A percentile compares a stretch with the other conserved stretches of the same genome.
These are phyloP conservation scores for Meyerozyma carpophila DNA, from an alignment of 1,139 yeast genomes.

Conservation along the genomic window DNA sequence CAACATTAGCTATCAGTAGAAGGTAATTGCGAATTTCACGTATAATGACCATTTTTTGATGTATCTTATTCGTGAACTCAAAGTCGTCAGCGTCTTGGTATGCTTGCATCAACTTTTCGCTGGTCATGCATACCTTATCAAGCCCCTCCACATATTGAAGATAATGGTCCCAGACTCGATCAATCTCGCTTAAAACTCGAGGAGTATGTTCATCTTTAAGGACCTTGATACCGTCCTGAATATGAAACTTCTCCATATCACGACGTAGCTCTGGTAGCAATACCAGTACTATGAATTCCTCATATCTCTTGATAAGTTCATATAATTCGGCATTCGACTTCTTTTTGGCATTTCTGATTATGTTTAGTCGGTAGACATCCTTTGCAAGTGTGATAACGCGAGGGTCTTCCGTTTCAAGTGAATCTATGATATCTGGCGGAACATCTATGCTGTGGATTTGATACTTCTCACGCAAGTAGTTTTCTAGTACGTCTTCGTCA, in stretches of 20 bases:
- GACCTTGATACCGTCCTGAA: background rate
- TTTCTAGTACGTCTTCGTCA: constrained; percentile 8
- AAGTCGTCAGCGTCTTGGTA: constrained; percentile 3
- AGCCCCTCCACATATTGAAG: constrained; percentile 10
- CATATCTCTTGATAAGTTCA: constrained; percentile 22
- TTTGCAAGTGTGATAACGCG: constrained; percentile 14
- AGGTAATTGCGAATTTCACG: background rate
- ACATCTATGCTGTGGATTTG: constrained; percentile 8
- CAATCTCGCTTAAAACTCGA: constrained; percentile 4
- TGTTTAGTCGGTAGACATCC: constrained; percentile 23
- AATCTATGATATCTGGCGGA: constrained; percentile 1
- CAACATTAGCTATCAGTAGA: background rate
- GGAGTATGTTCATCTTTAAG: constrained; percentile 2
- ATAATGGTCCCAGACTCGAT: constrained; percentile 14
- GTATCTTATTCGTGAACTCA: background rate
- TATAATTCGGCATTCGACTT: constrained; percentile 20
- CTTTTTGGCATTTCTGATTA: constrained; percentile 14
- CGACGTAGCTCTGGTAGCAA: constrained; percentile 27
- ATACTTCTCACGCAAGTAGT: constrained; percentile 13
- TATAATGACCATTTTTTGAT: constrained; percentile 1
- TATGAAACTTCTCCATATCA: constrained; percentile 13
- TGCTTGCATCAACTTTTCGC: constrained; percentile 8
- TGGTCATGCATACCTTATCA: constrained; percentile 7
- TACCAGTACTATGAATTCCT: constrained; percentile 18
- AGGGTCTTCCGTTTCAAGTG: constrained; percentile 7